These are phyloP conservation scores for Aspergillus pseudotamarii DNA, from an alignment of 2,329 filamentous ascomycete genomes.

Conservation along the genomic window DNA sequence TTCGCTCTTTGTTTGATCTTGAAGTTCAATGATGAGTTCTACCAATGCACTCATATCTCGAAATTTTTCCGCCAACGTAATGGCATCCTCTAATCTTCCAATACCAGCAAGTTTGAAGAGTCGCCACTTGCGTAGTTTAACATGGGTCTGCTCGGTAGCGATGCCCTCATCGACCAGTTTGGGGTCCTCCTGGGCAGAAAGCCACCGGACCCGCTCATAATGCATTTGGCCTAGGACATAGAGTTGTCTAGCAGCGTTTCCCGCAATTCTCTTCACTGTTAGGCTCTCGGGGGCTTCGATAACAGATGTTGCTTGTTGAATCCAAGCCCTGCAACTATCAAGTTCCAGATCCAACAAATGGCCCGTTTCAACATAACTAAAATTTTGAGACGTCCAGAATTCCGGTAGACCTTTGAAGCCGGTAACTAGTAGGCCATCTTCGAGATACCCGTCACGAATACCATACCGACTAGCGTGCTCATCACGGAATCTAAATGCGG, in stretches of 20 bases:
- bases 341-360: conserved; percentile 45
- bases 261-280: conserved; percentile 51
- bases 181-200: conserved; percentile 54
- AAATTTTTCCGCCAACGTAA: conserved; percentile 64
- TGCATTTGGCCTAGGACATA: conserved; percentile 61
- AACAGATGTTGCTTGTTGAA: conserved; percentile 34
- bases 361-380: conserved; percentile 42
- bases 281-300: conserved; percentile 36
- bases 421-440: conserved; percentile 64
- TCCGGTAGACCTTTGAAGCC: conserved; percentile 72
- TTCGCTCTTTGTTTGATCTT: conserved; percentile 39
- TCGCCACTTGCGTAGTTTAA: conserved; percentile 48
- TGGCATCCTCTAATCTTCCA: conserved; percentile 59
- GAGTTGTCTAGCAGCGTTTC: conserved; percentile 57
- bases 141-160: conserved; percentile 48
- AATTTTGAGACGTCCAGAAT: conserved; percentile 76
- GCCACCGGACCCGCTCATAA: conserved; percentile 63
- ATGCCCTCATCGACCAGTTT: conserved; percentile 53
- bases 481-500: conserved; percentile 70
- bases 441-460: conserved; percentile 66
- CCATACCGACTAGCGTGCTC: conserved; percentile 73
- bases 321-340: conserved; percentile 44
- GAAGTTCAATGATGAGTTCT: conserved; percentile 47
- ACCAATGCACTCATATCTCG: conserved; percentile 66
- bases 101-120: conserved; percentile 53